Percentiles rank a stretch among this genome's conserved stretches.
These are phyloP conservation scores for Brassica nigra DNA, from an alignment of 345 rosid genomes.

Conservation along the genomic window DNA sequence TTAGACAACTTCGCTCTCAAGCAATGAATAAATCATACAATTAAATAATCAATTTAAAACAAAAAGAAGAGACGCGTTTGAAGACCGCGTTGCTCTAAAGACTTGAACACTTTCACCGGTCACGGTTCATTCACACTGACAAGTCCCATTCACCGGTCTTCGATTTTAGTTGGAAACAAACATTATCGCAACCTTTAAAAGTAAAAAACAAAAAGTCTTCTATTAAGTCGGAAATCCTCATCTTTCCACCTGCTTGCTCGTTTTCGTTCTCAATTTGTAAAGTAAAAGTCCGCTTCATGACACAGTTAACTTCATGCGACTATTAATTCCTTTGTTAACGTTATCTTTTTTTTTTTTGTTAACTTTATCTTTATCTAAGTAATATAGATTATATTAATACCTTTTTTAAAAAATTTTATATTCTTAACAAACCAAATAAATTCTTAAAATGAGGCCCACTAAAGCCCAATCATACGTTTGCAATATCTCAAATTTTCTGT, in stretches of 20 bases:
- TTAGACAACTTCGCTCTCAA: conserved; percentile 14
- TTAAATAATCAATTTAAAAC: neutral
- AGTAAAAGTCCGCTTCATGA: conserved; percentile 8
- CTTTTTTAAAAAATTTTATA: neutral
- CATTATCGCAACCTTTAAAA: neutral
- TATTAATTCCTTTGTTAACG: neutral
- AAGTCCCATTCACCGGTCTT: neutral
- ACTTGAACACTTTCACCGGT: neutral
- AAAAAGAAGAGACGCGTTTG: conserved; percentile 27
- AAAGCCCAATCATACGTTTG: too few species aligned
- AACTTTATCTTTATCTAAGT: neutral
- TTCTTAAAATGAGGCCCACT: too few species aligned
- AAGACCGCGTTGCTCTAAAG: conserved; percentile 29
- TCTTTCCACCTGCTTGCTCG: conserved; percentile 10
- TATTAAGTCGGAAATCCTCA: conserved; percentile 1
- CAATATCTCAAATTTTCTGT: too few species aligned
- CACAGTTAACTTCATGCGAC: neutral
- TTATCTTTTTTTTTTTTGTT: neutral
- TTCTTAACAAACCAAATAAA: neutral
- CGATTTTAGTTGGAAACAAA: neutral
- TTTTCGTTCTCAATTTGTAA: conserved; percentile 4
- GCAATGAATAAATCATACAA: conserved; percentile 26
- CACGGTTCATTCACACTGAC: conserved; percentile 23
- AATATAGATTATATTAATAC: neutral
- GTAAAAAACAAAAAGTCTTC: neutral